phyloP scores from a whole-genome alignment of 805 yeast genomes.

The Ogataea ramenticola region DNA sequence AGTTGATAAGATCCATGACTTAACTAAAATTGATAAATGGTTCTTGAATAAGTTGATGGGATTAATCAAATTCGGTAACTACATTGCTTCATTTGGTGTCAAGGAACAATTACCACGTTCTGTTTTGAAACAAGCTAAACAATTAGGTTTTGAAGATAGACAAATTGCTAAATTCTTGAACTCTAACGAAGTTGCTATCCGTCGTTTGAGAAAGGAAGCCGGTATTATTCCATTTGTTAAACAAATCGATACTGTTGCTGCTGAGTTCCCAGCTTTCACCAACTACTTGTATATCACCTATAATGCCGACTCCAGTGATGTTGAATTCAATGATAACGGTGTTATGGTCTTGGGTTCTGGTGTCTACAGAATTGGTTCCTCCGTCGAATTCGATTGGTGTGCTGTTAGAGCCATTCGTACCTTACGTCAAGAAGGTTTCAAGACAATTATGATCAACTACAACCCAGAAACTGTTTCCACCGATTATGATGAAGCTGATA shows the following conservation, averaged over 20 bases:
- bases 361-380: conserved; percentile 97
- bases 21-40: conserved; percentile 95
- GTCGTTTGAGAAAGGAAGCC: conserved; percentile 80
- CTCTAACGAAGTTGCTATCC: conserved; percentile 87
- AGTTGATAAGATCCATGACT: conserved; percentile 84
- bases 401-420: conserved; percentile 97
- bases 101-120: conserved; percentile 56
- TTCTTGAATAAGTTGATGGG: conserved; percentile 80
- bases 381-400: conserved; percentile 99
- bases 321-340: conserved; percentile 86
- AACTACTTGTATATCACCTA: conserved; percentile 93
- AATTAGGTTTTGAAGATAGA: conserved; percentile 93
- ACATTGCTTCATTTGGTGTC: conserved; percentile 48
- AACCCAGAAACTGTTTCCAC: conserved; percentile 99
- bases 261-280: conserved; percentile 96
- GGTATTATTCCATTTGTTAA: conserved; percentile 90
- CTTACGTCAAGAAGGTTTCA: conserved; percentile 73
- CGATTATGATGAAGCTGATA: conserved; percentile 96
- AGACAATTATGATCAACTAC: conserved; percentile 95
- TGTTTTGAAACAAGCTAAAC: conserved; percentile 80
- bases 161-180: conserved; percentile 86
- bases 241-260: conserved; percentile 97
- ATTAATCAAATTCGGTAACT: conserved; percentile 63
- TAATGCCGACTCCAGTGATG: conserved; percentile 84
- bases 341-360: conserved; percentile 96